phyloP scores from a whole-genome alignment of 495 filamentous ascomycete species.

The Chlorociboria aeruginascens region DNA sequence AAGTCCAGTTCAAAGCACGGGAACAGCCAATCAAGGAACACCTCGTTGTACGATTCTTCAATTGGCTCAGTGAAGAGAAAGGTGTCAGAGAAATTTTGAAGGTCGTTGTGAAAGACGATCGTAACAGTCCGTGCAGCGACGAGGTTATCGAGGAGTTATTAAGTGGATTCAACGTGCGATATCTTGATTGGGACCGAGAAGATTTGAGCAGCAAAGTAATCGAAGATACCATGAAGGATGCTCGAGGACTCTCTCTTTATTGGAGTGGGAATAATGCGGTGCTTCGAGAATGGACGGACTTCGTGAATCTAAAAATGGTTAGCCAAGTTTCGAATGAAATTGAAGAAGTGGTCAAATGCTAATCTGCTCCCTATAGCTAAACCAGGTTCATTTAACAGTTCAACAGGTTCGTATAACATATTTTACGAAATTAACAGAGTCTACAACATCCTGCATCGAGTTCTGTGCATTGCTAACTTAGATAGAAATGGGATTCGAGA shows the following conservation, averaged over 20 bases:
- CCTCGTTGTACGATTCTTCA: too few species aligned
- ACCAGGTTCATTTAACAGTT: conserved; percentile 15
- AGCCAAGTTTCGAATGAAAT: too few species aligned
- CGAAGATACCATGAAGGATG: conserved; percentile 15
- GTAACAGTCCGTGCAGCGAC: conserved; percentile 22
- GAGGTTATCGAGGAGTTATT: conserved; percentile 25
- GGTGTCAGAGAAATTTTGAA: conserved; percentile 21
- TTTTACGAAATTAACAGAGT: too few species aligned
- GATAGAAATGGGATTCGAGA: too few species aligned
- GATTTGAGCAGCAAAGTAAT: conserved; percentile 27
- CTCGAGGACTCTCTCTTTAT: conserved; percentile 23
- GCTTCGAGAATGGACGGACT: conserved; percentile 15
- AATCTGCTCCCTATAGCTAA: too few species aligned
- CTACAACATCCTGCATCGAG: too few species aligned
- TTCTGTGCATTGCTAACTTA: too few species aligned
- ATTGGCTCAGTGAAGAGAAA: conserved; percentile 10
- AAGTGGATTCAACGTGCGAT: conserved; percentile 19
- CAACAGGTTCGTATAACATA: conserved; percentile 2
- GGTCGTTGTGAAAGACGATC: conserved; percentile 23
- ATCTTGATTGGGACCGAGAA: conserved; percentile 27
- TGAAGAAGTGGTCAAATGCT: too few species aligned
- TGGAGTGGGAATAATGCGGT: conserved; percentile 25
- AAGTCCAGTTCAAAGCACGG: too few species aligned
- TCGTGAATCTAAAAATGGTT: conserved; percentile 12
- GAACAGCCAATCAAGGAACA: too few species aligned